phyloP scores from a whole-genome alignment of 2,329 filamentous ascomycete genomes.

The Cladophialophora bantiana region DNA sequence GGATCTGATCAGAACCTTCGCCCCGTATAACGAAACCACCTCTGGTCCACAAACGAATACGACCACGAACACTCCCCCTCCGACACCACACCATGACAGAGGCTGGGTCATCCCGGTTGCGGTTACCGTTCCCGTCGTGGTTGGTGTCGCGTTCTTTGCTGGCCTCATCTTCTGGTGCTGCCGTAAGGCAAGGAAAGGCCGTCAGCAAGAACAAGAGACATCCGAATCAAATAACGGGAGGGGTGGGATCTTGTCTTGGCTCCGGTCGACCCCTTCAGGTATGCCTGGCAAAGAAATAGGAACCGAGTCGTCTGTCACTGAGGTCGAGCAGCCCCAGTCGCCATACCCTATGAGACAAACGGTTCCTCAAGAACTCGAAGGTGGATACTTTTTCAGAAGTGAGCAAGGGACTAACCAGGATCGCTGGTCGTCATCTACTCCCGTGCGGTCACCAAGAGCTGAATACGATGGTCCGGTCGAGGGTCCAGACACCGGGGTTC shows the following conservation, averaged over 20 bases:
- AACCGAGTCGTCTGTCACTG: conserved; percentile 30
- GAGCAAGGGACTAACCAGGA: not conserved
- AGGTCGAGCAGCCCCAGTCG: conserved; percentile 23
- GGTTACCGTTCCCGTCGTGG: conserved; percentile 66
- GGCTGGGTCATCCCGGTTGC: conserved; percentile 64
- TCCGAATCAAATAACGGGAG: conserved; percentile 1
- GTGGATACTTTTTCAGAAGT: conserved; percentile 20
- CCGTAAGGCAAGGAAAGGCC: conserved; percentile 40
- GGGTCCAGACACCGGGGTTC: conserved; percentile 19
- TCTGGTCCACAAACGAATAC: not conserved
- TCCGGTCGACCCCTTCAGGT: conserved; percentile 16
- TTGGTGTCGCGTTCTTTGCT: conserved; percentile 60
- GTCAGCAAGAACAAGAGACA: not conserved
- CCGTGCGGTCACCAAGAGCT: conserved; percentile 22
- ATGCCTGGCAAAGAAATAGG: conserved; percentile 20
- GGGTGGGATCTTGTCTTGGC: conserved; percentile 25
- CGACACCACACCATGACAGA: conserved; percentile 6
- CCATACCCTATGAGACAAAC: conserved; percentile 9
- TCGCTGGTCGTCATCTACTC: conserved; percentile 25
- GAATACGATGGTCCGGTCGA: conserved; percentile 18
- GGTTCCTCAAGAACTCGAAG: conserved; percentile 19
- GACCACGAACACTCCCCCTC: not conserved
- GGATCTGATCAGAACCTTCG: conserved; percentile 63
- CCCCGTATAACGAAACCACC: conserved; percentile 54
- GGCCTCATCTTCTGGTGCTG: conserved; percentile 63